These are phyloP conservation scores for Psidium friedrichsthalianum DNA, from an alignment of 345 rosid genomes.

Conservation along the genomic window DNA sequence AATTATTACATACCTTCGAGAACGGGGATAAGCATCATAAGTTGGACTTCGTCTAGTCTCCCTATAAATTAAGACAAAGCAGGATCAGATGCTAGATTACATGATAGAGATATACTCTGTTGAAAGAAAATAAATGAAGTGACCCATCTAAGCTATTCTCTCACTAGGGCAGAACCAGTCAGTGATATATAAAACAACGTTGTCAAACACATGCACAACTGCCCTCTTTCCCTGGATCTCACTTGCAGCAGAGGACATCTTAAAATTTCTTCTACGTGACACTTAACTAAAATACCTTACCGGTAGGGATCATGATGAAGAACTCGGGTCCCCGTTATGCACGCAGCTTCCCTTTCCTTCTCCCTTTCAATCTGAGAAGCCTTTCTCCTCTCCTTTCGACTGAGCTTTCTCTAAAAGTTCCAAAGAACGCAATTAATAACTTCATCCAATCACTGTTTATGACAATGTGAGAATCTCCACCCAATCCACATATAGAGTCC, in stretches of 20 bases:
- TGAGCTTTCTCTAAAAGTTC: constrained; percentile 64
- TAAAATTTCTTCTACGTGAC: not conserved
- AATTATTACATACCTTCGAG: constrained; percentile 47
- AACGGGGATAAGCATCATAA: constrained; percentile 89
- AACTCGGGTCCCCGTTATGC: constrained; percentile 52
- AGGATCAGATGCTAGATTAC: not conserved
- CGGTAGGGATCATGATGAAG: constrained; percentile 88
- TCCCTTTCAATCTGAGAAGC: constrained; percentile 93
- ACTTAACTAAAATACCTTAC: constrained; percentile 15
- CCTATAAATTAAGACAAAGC: constrained; percentile 19
- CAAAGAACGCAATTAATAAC: constrained; percentile 1
- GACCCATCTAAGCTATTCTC: not conserved
- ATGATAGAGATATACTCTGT: not conserved
- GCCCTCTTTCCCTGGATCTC: not conserved
- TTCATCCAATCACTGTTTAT: not conserved
- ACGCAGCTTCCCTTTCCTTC: constrained; percentile 71
- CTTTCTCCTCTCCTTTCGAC: constrained; percentile 97
- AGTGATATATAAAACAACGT: not conserved
- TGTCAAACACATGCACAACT: constrained; percentile 4
- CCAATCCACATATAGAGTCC: not conserved
- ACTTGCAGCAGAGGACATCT: not conserved
- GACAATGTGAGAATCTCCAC: not conserved
- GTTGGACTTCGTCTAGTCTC: constrained; percentile 90
- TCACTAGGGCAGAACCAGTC: not conserved
- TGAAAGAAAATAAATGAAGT: not conserved